phyloP scores from a whole-genome alignment of 306 rosid species.

The Lablab purpureus region DNA sequence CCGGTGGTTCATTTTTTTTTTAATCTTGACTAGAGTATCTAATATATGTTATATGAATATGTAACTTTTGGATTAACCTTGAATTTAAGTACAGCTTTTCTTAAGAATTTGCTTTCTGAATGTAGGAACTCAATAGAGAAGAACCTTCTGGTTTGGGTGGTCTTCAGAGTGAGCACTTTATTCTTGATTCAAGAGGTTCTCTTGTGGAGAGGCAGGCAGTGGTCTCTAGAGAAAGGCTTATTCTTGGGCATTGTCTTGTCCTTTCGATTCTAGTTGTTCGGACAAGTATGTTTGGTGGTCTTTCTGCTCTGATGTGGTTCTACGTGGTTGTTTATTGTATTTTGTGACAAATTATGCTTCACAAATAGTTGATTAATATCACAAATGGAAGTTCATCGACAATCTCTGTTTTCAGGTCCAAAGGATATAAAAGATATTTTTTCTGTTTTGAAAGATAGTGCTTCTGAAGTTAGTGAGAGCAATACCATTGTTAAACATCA shows the following conservation, averaged over 20 bases:
- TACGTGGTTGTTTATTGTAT: conserved; percentile 27
- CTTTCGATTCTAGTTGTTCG: conserved; percentile 85
- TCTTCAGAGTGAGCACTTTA: conserved; percentile 78
- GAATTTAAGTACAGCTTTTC: conserved; percentile 4
- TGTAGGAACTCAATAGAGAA: conserved; percentile 92
- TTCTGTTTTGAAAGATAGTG: conserved; percentile 74
- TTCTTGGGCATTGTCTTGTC: conserved; percentile 92
- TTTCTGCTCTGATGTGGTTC: conserved; percentile 45
- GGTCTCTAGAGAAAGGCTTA: conserved; percentile 89
- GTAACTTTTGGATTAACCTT: conserved; percentile 17
- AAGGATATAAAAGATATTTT: conserved; percentile 81
- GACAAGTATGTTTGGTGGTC: conserved; percentile 58
- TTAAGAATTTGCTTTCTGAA: conserved; percentile 34
- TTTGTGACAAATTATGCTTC: conserved; percentile 29
- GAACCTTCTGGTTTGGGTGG: conserved; percentile 98
- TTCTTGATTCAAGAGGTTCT: conserved; percentile 96
- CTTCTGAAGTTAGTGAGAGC: conserved; percentile 67
- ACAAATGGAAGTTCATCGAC: conserved; percentile 15
- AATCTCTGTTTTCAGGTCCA: conserved; percentile 64
- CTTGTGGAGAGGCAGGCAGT: conserved; percentile 93
- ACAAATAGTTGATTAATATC: conserved; percentile 26
- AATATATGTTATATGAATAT: background rate
- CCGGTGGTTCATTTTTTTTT: background rate
- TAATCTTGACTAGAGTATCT: conserved; percentile 2
- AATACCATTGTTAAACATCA: conserved; percentile 66